These are phyloP conservation scores for Zygotorulaspora danielsina DNA, from an alignment of 805 yeast species.

Conservation along the genomic window DNA sequence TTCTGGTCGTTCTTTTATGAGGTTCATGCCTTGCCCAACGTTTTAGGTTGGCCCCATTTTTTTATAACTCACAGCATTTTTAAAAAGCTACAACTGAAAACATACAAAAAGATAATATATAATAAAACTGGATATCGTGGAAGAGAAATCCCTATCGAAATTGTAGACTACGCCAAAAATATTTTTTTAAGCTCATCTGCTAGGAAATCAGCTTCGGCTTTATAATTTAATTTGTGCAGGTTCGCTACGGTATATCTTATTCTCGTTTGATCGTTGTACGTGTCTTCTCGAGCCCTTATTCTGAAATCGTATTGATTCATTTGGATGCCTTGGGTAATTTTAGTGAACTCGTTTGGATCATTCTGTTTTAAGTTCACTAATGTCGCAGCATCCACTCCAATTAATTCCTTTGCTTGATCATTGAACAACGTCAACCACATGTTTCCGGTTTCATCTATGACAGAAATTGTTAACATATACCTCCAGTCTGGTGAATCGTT, in stretches of 20 bases:
- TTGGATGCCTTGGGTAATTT: conserved; percentile 45
- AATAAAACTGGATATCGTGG: too few relatives aligned
- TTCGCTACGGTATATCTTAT: conserved; percentile 68
- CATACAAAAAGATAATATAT: too few relatives aligned
- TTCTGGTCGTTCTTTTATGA: too few relatives aligned
- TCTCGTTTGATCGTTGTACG: conserved; percentile 71
- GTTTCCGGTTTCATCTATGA: conserved; percentile 79
- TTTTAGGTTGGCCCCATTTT: background rate
- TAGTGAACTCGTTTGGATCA: conserved; percentile 44
- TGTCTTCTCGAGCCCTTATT: conserved; percentile 77
- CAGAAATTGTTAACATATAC: conserved; percentile 68
- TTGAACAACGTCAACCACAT: conserved; percentile 86
- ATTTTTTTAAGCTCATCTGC: conserved; percentile 35
- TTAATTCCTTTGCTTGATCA: conserved; percentile 66
- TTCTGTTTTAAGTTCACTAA: conserved; percentile 46
- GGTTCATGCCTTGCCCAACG: too few relatives aligned
- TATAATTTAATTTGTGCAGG: conserved; percentile 49
- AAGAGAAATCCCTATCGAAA: too few relatives aligned
- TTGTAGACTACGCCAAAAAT: conserved; percentile 12
- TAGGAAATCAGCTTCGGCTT: conserved; percentile 57
- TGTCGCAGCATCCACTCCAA: conserved; percentile 61
- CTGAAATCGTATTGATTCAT: conserved; percentile 73
- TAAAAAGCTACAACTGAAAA: too few relatives aligned
- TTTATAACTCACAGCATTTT: too few relatives aligned
- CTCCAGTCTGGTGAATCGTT: conserved; percentile 70